Conservation (phyloP, 169 alveolate genomes). For the Eimeria tenella region DNA sequence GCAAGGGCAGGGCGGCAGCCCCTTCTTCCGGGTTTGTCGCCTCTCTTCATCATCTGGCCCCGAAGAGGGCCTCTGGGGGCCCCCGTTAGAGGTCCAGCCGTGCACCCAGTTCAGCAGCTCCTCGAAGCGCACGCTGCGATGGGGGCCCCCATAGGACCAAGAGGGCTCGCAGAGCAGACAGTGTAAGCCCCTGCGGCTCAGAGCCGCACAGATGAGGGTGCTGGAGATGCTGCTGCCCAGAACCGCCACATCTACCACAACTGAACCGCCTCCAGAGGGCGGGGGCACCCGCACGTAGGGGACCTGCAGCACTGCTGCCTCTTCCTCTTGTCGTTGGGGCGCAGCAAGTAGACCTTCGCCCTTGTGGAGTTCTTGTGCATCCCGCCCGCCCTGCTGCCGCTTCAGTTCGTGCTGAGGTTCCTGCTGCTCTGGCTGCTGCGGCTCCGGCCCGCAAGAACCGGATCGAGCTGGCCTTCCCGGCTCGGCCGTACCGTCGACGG, state of each 20-base stretch:
- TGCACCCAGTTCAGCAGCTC: constrained; percentile 61
- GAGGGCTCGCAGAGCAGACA: constrained; percentile 62
- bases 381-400: neutral
- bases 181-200: constrained; percentile 50
- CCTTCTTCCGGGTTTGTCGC: constrained; percentile 52
- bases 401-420: neutral
- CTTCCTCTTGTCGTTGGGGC: neutral
- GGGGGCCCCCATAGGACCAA: constrained; percentile 63
- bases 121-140: constrained; percentile 49
- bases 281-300: constrained; percentile 51
- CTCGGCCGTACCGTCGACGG: no score
- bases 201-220: constrained; percentile 55
- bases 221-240: constrained; percentile 15
- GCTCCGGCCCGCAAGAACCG: no score
- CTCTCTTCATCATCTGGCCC: constrained; percentile 41
- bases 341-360: neutral
- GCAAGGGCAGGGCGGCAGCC: constrained; percentile 49
- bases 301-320: neutral
- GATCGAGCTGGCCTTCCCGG: no score
- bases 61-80: neutral
- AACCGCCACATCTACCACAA: constrained; percentile 23
- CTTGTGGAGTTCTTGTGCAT: neutral
- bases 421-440: neutral
- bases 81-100: constrained; percentile 27
- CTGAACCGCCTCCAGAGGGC: constrained; percentile 51